Percentiles rank a stretch among this genome's conserved stretches.
Evolutionary conservation across 495 filamentous ascomycete genomes (phyloP).

Genomic region (Friedmanniomyces simplex): DNA sequence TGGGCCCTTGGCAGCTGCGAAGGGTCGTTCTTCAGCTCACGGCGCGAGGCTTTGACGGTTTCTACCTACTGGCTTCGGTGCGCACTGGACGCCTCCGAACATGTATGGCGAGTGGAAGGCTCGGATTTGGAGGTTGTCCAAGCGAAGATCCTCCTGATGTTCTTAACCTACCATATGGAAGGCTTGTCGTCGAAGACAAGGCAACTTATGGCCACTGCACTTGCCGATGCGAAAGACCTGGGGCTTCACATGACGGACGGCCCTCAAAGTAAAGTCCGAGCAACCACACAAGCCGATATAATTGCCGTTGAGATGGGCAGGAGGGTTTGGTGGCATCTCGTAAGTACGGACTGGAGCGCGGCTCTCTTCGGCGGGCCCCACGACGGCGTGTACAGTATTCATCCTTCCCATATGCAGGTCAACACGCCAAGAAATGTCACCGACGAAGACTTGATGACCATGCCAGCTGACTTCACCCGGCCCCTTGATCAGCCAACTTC

Average conservation of each 20-base stretch:
- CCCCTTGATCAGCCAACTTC: constrained; percentile 28
- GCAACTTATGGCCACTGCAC: neutral
- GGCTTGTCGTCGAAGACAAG: constrained; percentile 6
- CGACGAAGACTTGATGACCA: constrained; percentile 21
- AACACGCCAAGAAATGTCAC: constrained; percentile 29
- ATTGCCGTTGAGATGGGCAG: constrained; percentile 23
- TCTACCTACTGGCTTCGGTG: constrained; percentile 7
- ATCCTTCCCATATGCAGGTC: constrained; percentile 37
- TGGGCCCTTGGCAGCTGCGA: neutral
- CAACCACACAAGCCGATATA: constrained; percentile 15
- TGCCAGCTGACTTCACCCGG: constrained; percentile 8
- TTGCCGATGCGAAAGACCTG: constrained; percentile 8
- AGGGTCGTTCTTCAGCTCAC: neutral
- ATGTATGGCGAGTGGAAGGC: neutral
- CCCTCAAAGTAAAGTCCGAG: neutral
- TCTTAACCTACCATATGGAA: constrained; percentile 15
- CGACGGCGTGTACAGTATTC: constrained; percentile 39
- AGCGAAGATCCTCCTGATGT: constrained; percentile 5
- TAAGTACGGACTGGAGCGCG: constrained; percentile 36
- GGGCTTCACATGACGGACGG: constrained; percentile 40
- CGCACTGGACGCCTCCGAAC: constrained; percentile 5
- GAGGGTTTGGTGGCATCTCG: constrained; percentile 44
- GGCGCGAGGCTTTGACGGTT: neutral
- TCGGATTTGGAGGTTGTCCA: constrained; percentile 11
- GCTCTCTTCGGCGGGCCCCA: constrained; percentile 35